Conservation (phyloP, 371 early-diverging fungal species). For the Mortierella sp. region DNA sequence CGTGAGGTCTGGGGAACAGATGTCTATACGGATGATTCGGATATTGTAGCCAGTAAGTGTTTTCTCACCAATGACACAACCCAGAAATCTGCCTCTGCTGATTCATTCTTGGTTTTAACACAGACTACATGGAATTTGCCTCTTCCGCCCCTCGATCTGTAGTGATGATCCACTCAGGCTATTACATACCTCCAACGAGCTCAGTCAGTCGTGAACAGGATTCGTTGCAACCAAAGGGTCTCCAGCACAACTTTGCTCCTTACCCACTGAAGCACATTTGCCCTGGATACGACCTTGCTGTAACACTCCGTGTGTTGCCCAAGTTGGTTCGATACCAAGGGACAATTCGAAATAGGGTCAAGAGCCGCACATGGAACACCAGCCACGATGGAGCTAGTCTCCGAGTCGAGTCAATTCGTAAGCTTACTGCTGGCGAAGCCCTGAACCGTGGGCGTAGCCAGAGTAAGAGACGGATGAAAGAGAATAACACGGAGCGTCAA, state of each 20-base stretch:
- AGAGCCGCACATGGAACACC: constrained; percentile 73
- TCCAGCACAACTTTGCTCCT: constrained; percentile 41
- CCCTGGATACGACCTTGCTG: constrained; percentile 69
- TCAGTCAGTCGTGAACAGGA: constrained; percentile 24
- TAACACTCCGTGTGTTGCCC: constrained; percentile 81
- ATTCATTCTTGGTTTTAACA: background rate
- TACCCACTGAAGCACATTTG: constrained; percentile 31
- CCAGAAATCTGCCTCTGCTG: background rate
- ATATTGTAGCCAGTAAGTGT: constrained; percentile 79
- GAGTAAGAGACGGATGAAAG: constrained; percentile 45
- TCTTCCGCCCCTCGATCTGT: background rate
- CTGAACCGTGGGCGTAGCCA: constrained; percentile 44
- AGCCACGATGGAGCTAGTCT: constrained; percentile 83
- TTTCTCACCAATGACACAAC: background rate
- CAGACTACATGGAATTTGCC: background rate
- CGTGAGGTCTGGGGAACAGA: constrained; percentile 88
- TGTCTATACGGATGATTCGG: constrained; percentile 89
- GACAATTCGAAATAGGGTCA: constrained; percentile 68
- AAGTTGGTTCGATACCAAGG: constrained; percentile 76
- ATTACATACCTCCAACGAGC: constrained; percentile 49
- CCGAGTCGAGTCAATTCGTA: constrained; percentile 70
- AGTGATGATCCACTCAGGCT: constrained; percentile 70
- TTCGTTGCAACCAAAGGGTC: constrained; percentile 41
- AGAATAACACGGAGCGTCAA: constrained; percentile 31
- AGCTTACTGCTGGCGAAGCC: constrained; percentile 47